Percentiles rank a stretch among this genome's conserved stretches.
phyloP scores from a whole-genome alignment of 179 eudicot genomes.

The Camellia oleifera region DNA sequence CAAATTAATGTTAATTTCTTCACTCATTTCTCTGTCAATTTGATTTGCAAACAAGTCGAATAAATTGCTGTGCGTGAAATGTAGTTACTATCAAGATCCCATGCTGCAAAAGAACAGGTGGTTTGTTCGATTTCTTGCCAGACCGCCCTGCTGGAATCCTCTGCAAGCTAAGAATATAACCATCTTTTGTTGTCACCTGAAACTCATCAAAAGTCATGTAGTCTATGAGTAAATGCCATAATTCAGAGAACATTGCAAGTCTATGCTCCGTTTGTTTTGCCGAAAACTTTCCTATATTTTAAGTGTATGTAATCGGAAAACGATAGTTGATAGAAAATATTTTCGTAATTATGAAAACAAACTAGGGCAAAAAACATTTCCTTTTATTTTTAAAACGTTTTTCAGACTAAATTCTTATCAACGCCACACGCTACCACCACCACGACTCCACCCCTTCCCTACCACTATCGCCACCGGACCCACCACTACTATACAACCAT shows the following conservation, averaged over 20 bases:
- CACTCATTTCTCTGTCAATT: not conserved
- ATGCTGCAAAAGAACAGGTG: slow-evolving; percentile 75
- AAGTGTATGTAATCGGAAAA: no score
- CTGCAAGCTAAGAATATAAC: slow-evolving; percentile 72
- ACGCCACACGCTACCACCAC: no score
- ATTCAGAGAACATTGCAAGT: not conserved
- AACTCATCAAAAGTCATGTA: not conserved
- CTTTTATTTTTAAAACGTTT: no score
- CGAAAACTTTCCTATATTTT: no score
- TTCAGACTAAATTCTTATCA: no score
- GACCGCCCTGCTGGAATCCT: slow-evolving; percentile 54
- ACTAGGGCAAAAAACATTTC: no score
- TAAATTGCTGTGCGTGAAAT: not conserved
- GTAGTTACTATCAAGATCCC: slow-evolving; percentile 54
- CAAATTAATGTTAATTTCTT: not conserved
- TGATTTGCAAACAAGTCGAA: not conserved
- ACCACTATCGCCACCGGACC: no score
- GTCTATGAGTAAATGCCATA: not conserved
- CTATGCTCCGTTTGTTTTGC: no score
- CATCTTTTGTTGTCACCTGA: slow-evolving; percentile 70
- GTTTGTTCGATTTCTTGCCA: slow-evolving; percentile 20
- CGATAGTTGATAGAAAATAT: no score
- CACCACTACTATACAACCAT: no score
- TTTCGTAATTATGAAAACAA: no score
- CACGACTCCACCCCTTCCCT: no score